Percentiles rank a stretch among this genome's conserved stretches.
Evolutionary conservation across 164 flowering plant genomes (phyloP).

Genomic region (Dillenia turbinata): DNA sequence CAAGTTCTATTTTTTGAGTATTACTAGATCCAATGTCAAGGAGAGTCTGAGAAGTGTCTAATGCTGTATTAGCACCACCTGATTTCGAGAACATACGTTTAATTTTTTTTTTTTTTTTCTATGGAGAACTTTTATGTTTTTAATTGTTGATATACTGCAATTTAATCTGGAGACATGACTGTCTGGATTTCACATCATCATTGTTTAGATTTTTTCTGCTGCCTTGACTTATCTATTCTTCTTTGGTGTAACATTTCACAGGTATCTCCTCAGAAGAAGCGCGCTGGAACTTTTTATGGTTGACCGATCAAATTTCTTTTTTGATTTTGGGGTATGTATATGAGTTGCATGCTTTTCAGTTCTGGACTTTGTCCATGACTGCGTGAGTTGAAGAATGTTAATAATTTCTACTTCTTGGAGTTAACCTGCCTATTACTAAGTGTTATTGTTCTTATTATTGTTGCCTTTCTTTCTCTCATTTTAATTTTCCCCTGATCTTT

Average conservation of each 20-base stretch:
- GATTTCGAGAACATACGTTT: too few species aligned
- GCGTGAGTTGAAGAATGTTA: background rate
- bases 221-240: background rate
- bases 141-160: too few species aligned
- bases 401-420: background rate
- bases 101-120: too few species aligned
- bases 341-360: background rate
- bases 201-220: background rate
- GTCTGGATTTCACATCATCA: too few species aligned
- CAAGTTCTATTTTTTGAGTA: too few species aligned
- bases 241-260: conserved; percentile 23
- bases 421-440: background rate
- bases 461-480: conserved; percentile 2
- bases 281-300: conserved; percentile 96
- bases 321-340: conserved; percentile 87
- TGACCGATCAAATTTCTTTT: conserved; percentile 95
- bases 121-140: too few species aligned
- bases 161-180: too few species aligned
- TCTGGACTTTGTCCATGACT: background rate
- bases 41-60: too few species aligned
- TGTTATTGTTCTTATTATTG: background rate
- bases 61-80: too few species aligned
- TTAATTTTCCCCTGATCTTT: background rate
- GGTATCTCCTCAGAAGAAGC: conserved; percentile 95
- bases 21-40: too few species aligned